Evolutionary conservation across 1,284 basidiomycete species (phyloP), one percentile per base, ranked within the genome.

Genomic region (Papiliotrema flavescens): DNA sequence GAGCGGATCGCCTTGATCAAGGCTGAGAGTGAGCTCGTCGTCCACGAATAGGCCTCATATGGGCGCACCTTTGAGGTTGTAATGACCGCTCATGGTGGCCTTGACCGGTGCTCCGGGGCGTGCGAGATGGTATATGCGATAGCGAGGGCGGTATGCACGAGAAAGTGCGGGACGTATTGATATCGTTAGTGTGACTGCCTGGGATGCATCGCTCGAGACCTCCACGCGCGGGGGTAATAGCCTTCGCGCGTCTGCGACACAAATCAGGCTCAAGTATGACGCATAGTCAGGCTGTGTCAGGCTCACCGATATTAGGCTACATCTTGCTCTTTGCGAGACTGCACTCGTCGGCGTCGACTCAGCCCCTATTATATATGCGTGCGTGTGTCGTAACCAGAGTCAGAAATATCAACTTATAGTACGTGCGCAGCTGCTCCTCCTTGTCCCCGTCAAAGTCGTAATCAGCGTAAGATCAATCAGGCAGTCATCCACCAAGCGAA

Each of bases 1-100:
- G 89, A 83, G 65, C 90, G 83, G 77, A 95, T 92, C 57, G 89
- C 91, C 83, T 95, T 95, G 80, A 95, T 94, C 69, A 95, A 82
- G 66, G 90, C 91, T 95, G 64, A 14, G 32, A 4, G 22, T 39
- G 13, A 35, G n/a, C 23, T 15, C 49, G 47, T 45, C 47, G 51
- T 28, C 13, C 15, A 9, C 6, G 15, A 13, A 8, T 17, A 14
- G 20, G 17, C 28, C 13, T 0, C n/a, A 28, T 36, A 70, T 80
- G 61, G 24, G 8, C 44, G 28, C 61, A 89, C 91, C 87, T 80
- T 95, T 95, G 70, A 95, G 83, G 80, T 94, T 95, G 73, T 92
- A 88, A 74, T 92, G 90, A 52, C 76, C 77, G 37, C 47, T 47
- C 51, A 52, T 52, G 51, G 17, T 52, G 40, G 19, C 47, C 47